These are phyloP conservation scores for Thraustochytrium sp. DNA, from an alignment of 352 stramenopile genomes.

Conservation along the genomic window DNA sequence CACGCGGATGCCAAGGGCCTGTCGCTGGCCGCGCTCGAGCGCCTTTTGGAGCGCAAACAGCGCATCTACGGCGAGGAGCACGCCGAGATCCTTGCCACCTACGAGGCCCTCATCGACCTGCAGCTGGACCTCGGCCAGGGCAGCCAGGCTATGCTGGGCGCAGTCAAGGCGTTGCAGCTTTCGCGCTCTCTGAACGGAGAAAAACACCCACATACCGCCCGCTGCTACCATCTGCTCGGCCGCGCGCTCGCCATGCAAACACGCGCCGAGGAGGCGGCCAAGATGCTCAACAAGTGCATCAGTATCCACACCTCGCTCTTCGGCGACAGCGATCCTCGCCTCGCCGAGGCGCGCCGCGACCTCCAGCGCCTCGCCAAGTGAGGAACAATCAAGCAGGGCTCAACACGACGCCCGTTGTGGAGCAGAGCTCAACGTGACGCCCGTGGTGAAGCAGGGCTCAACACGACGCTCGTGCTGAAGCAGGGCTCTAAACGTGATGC, in stretches of 20 bases:
- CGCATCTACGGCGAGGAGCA: background rate
- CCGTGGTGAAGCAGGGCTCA: too few species aligned
- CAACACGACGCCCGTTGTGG: too few species aligned
- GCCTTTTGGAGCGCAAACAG: background rate
- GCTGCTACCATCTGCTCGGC: background rate
- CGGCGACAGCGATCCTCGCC: background rate
- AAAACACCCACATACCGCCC: background rate
- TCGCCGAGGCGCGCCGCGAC: background rate
- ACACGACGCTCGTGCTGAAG: too few species aligned
- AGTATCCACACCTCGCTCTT: background rate
- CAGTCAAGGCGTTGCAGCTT: conserved; percentile 3
- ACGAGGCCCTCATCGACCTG: background rate
- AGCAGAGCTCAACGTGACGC: too few species aligned
- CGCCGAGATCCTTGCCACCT: background rate
- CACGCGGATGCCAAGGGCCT: background rate
- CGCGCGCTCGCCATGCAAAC: background rate
- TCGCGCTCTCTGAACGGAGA: background rate
- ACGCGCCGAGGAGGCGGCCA: background rate
- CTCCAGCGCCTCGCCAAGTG: too few species aligned
- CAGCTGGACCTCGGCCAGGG: background rate
- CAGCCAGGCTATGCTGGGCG: background rate
- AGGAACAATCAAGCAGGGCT: too few species aligned
- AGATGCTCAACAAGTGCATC: background rate
- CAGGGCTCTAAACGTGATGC: too few species aligned
- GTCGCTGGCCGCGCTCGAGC: background rate